Evolutionary conservation across 2,329 filamentous ascomycete genomes (phyloP), one percentile per base, ranked within the genome.

Genomic region (Nothophaeocryptopus gaeumannii): DNA sequence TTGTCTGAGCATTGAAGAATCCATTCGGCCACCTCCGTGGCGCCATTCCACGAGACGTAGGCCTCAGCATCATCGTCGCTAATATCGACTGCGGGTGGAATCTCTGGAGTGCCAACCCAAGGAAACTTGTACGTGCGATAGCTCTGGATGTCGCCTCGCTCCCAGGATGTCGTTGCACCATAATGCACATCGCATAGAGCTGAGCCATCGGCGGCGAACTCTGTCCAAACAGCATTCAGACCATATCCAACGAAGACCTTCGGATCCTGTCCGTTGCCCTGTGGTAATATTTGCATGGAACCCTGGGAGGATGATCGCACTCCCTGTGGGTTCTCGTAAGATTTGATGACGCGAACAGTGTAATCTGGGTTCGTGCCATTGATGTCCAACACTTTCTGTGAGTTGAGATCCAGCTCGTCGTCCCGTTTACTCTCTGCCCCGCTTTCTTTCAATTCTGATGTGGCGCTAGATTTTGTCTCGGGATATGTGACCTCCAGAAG

Each of bases 221-320:
- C 71, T 1, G 71, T 71, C 10, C 66, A 68, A 8, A 69, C 63
- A 1, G 63, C 62, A 13, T 64, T 59, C 33, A 69, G 59, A 3
- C 80, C 79, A 74, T 78, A 83, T 48, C 78, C 78, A 13, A 83
- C 72, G 9, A 83, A 62, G 2, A 76, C 73, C 47, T 80, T 78
- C 7, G 61, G 53, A 41, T 63, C 60, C 38, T 52, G 45, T 20
- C 74, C 74, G 1, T 38, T 38, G n/a, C 72, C 73, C 39, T 74
- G 74, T 0, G 75, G 71, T 0, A 83, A 68, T 1, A 78, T 59
- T 53, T 84, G 80, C 26, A 77, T 74, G 36, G 72, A 75, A 1
- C 75, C 75, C 56, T 78, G 75, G 0, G 74, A 8, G 70, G 78
- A 53, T 67, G 74, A 51, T 73, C 71, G 3, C 67, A 68, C 51